Evolutionary conservation across 139 green algal genomes (phyloP), one percentile per base, ranked within the genome.

Genomic region (Penium margaritaceum): DNA sequence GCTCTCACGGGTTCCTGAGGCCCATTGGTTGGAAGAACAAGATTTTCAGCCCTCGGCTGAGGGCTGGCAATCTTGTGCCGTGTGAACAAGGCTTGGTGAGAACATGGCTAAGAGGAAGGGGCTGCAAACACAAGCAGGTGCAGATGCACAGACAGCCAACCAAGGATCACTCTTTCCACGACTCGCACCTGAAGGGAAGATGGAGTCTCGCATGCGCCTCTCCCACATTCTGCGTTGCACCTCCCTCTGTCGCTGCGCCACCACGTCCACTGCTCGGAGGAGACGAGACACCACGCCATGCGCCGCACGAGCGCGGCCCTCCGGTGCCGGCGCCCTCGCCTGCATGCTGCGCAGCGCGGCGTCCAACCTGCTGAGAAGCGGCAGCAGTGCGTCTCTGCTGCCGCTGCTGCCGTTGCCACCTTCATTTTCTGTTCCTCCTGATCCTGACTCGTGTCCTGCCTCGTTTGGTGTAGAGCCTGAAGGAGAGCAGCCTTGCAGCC

Each of bases 261-360:
- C 2, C 35, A 34, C 12, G 29, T 63, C 63, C 27, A 46, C 19
- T 33, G 32, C 19, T 19, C 21, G 30, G 6, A 33, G 29, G 19
- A 71, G 33, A 19, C 43, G 35, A 43, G 29, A 53, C 36, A 70
- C 33, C 54, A 47, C 54, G 34, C 30, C 32, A 5, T 21, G 35
- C 12, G 72, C 7, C 21, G 29, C 27, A 6, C 32, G 67, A 36
- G 72, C 36, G 21, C 39, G 19, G 15, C 47, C 67, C 19, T 43
- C 29, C 43, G 39, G 39, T 34, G 41, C 47, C n/a, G 67, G n/a
- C 47, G 79, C 65, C 29, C 9, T 78, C 15, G 6, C 9, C 70
- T 78, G 63, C 62, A 67, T 46, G 60, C 24, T 21, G 33, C 38
- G 29, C n/a, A 39, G 38, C 17, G 33, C 33, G 6, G n/a, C 60